Evolutionary conservation across 1,139 yeast species (phyloP), one percentile per base, ranked within the genome.

Genomic region (Yamadazyma mexicana): DNA sequence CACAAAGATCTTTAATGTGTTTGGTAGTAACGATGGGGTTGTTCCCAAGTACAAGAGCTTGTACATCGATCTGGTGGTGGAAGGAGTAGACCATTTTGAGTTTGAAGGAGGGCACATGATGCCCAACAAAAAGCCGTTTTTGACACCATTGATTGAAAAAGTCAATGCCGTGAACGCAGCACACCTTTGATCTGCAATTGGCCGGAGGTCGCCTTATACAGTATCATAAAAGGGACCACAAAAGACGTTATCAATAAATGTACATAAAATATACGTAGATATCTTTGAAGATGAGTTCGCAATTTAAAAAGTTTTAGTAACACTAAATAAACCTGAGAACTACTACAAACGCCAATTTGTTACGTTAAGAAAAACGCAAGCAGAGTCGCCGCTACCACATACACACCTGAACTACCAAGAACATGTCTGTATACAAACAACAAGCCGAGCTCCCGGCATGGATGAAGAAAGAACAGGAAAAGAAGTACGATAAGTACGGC

Each of bases 401-500:
- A 24, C 15, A 9, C 16, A 26, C 29, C 15, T 7, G 16, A 29
- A 31, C 22, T 18, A 17, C 18, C 23, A 16, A 7, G 3, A n/a
- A n/a, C n/a, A 35, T 62, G 2, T 66, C 73, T 1, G 56, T 54
- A 5, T 67, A 63, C 41, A 48, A 53, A 12, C 62, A 54, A 15
- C 47, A 52, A 20, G 48, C 52, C 26, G 61, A 61, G 7, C 48
- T 55, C 3, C 77, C 77, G 7, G 73, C 72, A 5, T 72, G 77
- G 77, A 54, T 69, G 58, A 63, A 61, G 34, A 55, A 52, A 16
- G 64, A 62, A n/a, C 38, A 33, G 37, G 38, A 37, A 34, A 37
- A 37, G 34, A 69, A 68, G 44, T 71, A 71, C 50, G 75, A 66
- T 42, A 65, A 66, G 46, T 71, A 71, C 47, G 75, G 72, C 1